Base-by-base conservation (phyloP, 2,329 filamentous ascomycete genomes). In the Xylariaceae sp. region DNA sequence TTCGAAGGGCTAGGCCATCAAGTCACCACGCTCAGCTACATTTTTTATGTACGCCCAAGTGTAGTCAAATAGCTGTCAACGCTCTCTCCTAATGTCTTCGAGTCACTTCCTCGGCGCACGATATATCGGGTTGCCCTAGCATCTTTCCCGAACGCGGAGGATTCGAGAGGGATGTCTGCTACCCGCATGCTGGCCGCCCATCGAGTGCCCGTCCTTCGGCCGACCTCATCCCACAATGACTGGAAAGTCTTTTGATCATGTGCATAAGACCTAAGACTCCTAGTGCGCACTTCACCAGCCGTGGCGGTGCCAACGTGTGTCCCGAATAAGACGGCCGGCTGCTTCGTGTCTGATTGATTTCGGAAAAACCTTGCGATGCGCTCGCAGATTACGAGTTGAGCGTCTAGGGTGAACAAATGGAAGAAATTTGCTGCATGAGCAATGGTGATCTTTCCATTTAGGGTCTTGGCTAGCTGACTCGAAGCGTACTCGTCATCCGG, bases 221-320 rank as follows among this genome's bases (percentile, higher is more conserved):
- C 47, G 14, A 49, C 33, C 40, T 49, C 47, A 20, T 49, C 47
- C 47, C 47, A 49, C 7, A 49, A 33, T 8, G 40, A 36, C 37
- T 46, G 43, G 25, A 49, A 49, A 1, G 44, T 47, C 16, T 4
- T 17, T 37, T 38, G 10, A n/a, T 48, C 42, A 23, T 48, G 46
- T 12, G 38, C n/a, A 27, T 40, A 48, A 37, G 35, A 25, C 14
- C 12, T 21, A 33, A 48, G 44, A 21, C 14, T 6, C 23, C 27
- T 34, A 2, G 17, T 35, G 4, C 39, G 34, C 21, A 37, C 25
- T 29, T 29, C 25, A 14, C 25, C 25, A 14, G 25, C 25, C 25
- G 14, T 29, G 25, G 25, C 14, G 14, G 25, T 29, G 25, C 25
- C 25, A 14, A 29, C 14, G 25, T 29, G 25, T 7, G 25, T 8